Conservation (phyloP, 2,329 filamentous ascomycete genomes). For the Scedosporium dehoogii region DNA sequence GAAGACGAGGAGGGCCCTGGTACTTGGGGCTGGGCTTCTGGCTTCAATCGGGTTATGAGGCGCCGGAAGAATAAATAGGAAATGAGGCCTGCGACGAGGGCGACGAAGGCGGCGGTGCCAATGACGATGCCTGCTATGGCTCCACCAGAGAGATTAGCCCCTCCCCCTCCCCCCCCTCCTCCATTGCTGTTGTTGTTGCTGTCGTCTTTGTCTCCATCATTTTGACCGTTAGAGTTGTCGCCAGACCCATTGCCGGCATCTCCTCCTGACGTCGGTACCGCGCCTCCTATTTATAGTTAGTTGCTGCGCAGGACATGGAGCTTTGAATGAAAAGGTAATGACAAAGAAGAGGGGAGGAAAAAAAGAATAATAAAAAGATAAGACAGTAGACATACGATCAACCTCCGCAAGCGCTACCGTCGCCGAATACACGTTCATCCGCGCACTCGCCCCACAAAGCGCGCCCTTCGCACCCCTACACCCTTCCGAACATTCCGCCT, state of each 20-base stretch:
- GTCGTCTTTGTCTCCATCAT: not conserved
- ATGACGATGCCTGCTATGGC: constrained; percentile 7
- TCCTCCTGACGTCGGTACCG: not conserved
- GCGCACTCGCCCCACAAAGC: not conserved
- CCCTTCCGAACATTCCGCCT: not conserved
- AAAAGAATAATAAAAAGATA: not conserved
- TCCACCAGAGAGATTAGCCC: not conserved
- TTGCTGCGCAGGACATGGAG: not conserved
- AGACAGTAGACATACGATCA: not conserved
- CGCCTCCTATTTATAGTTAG: not conserved
- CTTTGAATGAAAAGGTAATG: not conserved
- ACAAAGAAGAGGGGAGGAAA: not conserved
- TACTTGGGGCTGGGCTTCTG: not conserved
- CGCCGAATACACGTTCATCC: constrained; percentile 9
- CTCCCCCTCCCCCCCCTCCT: not conserved
- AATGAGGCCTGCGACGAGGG: constrained; percentile 4
- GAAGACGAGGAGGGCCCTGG: not conserved
- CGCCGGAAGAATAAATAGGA: constrained; percentile 7
- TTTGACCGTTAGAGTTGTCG: not conserved
- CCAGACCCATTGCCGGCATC: not conserved
- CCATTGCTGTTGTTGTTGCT: not conserved
- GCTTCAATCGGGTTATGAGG: not conserved
- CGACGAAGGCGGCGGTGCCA: constrained; percentile 1
- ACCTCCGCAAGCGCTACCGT: not conserved
- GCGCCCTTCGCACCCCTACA: not conserved